These are phyloP conservation scores for Nissolia schottii DNA, from an alignment of 306 rosid genomes.

Conservation along the genomic window DNA sequence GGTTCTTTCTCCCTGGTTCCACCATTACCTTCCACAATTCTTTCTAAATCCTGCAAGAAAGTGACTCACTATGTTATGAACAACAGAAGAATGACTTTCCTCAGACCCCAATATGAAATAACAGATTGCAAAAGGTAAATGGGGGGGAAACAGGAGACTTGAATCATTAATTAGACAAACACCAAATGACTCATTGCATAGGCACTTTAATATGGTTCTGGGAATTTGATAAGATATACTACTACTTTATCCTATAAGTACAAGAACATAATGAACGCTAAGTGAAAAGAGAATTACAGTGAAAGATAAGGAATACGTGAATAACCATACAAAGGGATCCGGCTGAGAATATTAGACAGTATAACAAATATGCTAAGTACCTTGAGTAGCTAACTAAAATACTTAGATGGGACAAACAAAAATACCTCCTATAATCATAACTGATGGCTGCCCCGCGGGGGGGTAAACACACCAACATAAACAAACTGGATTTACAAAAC, in stretches of 20 bases:
- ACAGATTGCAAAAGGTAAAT: slow-evolving; percentile 13
- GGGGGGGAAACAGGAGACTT: neutral
- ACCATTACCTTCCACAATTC: slow-evolving; percentile 56
- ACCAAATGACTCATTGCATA: slow-evolving; percentile 14
- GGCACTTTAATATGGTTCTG: slow-evolving; percentile 1
- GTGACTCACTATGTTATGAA: slow-evolving; percentile 1
- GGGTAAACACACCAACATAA: slow-evolving; percentile 1
- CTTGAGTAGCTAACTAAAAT: neutral
- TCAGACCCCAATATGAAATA: slow-evolving; percentile 3
- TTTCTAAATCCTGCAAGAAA: slow-evolving; percentile 68
- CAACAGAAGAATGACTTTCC: neutral
- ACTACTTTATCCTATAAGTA: slow-evolving; percentile 3
- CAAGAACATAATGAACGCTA: neutral
- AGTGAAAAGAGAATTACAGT: neutral
- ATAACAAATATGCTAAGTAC: neutral
- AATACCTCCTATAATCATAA: neutral
- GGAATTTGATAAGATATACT: slow-evolving; percentile 6
- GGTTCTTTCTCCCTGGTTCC: slow-evolving; percentile 76
- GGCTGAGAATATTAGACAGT: neutral
- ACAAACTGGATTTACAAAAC: slow-evolving; percentile 1
- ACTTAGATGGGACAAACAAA: neutral
- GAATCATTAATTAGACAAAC: slow-evolving; percentile 14
- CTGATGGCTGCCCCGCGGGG: neutral
- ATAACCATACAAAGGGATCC: neutral
- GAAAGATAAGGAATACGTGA: neutral